These are phyloP conservation scores for Candida coleopterorum DNA, from an alignment of 805 yeast genomes.

Conservation along the genomic window DNA sequence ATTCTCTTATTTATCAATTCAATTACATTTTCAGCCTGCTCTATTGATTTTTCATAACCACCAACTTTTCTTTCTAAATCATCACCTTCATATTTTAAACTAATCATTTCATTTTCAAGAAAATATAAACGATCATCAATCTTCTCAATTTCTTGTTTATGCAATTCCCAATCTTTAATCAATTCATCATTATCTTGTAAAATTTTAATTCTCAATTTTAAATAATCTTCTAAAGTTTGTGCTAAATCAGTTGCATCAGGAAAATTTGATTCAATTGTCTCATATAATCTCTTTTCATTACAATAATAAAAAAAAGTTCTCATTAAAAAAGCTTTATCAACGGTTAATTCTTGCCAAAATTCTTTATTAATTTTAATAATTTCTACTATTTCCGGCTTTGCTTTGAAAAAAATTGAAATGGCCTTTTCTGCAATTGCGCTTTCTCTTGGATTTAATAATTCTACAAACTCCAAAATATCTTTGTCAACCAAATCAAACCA, in stretches of 20 bases:
- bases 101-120: slow-evolving; percentile 14
- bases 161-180: slow-evolving; percentile 15
- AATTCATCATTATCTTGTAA: slow-evolving; percentile 19
- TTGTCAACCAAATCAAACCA: slow-evolving; percentile 72
- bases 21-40: slow-evolving; percentile 2
- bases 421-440: slow-evolving; percentile 66
- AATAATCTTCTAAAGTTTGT: slow-evolving; percentile 49
- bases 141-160: slow-evolving; percentile 13
- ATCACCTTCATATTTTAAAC: slow-evolving; percentile 15
- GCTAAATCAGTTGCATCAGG: slow-evolving; percentile 80
- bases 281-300: slow-evolving; percentile 44
- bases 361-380: slow-evolving; percentile 58
- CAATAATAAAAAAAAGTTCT: slow-evolving; percentile 67
- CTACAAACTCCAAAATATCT: slow-evolving; percentile 68
- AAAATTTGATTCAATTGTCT: slow-evolving; percentile 59
- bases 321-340: slow-evolving; percentile 70
- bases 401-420: slow-evolving; percentile 55
- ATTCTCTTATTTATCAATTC: slow-evolving; percentile 4
- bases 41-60: neutral
- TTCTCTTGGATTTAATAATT: slow-evolving; percentile 63
- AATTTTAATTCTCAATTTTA: slow-evolving; percentile 40
- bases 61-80: neutral
- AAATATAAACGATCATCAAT: slow-evolving; percentile 14
- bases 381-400: slow-evolving; percentile 58
- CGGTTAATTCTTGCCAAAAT: slow-evolving; percentile 65